phyloP scores from a whole-genome alignment of 805 yeast genomes.

The Jamesozyma lodderae region DNA sequence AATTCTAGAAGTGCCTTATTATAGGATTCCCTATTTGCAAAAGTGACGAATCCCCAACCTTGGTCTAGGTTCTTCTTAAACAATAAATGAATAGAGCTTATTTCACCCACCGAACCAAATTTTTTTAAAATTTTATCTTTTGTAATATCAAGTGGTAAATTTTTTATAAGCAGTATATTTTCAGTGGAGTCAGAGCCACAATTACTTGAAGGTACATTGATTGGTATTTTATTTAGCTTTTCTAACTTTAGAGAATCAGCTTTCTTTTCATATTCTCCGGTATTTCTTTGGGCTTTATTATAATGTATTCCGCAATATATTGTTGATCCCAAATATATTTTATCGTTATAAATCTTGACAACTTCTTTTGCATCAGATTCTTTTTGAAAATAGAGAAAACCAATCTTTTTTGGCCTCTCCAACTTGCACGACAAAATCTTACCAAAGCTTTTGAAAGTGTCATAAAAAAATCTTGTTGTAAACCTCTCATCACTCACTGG shows the following conservation, averaged over 20 bases:
- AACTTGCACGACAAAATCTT: conserved; percentile 37
- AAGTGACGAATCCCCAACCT: conserved; percentile 31
- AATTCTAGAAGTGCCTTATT: not conserved
- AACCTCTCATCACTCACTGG: conserved; percentile 25
- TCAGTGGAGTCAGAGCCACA: not conserved
- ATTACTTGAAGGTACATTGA: too few species aligned
- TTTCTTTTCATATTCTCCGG: not conserved
- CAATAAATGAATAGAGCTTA: conserved; percentile 16
- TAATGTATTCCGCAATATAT: not conserved
- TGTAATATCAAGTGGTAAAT: conserved; percentile 18
- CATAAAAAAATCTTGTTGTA: conserved; percentile 41
- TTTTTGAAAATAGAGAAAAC: conserved; percentile 33
- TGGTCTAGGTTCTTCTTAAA: conserved; percentile 16
- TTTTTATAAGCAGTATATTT: conserved; percentile 19
- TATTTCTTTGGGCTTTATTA: conserved; percentile 4
- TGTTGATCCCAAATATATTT: conserved; percentile 20
- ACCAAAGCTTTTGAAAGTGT: conserved; percentile 41
- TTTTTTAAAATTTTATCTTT: conserved; percentile 17
- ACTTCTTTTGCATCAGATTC: conserved; percentile 30
- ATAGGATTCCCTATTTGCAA: too few species aligned
- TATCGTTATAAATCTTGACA: conserved; percentile 27
- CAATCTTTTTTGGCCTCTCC: conserved; percentile 32
- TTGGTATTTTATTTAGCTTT: not conserved
- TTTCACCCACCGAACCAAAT: conserved; percentile 21
- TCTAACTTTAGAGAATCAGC: not conserved